Evolutionary conservation across 2,329 filamentous ascomycete species (phyloP).

Genomic region (Zopfia rhizophila): DNA sequence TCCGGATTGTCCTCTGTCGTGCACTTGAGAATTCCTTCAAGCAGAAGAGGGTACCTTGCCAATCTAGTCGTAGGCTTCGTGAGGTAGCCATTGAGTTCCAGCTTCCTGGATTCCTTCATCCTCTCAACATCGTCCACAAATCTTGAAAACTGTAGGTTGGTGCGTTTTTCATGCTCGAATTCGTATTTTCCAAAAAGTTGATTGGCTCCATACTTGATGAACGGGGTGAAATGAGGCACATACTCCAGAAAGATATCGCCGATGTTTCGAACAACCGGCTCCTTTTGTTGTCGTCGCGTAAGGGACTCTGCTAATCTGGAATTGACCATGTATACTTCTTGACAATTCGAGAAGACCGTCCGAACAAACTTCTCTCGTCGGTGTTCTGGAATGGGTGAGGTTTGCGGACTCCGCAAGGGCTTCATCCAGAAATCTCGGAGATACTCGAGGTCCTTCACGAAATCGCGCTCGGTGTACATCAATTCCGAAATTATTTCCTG

Average conservation of each 20-base stretch:
- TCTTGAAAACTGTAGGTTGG: conserved; percentile 84
- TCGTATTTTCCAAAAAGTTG: conserved; percentile 98
- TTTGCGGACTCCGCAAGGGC: conserved; percentile 74
- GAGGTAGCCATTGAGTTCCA: conserved; percentile 96
- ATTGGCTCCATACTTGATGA: conserved; percentile 95
- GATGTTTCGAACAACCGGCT: conserved; percentile 86
- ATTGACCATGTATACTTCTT: conserved; percentile 94
- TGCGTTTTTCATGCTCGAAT: conserved; percentile 93
- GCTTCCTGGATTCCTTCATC: conserved; percentile 93
- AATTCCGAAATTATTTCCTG: conserved; percentile 98
- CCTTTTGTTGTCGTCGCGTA: conserved; percentile 89
- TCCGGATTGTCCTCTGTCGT: conserved; percentile 90
- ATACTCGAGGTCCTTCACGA: conserved; percentile 98
- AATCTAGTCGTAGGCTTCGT: conserved; percentile 97
- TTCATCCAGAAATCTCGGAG: conserved; percentile 98
- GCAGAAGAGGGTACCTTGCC: conserved; percentile 88
- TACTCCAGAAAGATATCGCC: conserved; percentile 95
- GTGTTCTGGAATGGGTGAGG: conserved; percentile 88
- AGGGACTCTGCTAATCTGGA: conserved; percentile 87
- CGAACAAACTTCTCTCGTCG: conserved; percentile 90
- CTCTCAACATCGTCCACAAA: conserved; percentile 98
- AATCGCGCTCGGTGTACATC: conserved; percentile 98
- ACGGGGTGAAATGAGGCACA: conserved; percentile 91
- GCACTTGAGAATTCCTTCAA: conserved; percentile 92
- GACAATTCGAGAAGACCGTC: conserved; percentile 94